A percentile compares a stretch with the other conserved stretches of the same genome.
Conservation (phyloP, 768 basidiomycete species). For the Imleria badia region DNA sequence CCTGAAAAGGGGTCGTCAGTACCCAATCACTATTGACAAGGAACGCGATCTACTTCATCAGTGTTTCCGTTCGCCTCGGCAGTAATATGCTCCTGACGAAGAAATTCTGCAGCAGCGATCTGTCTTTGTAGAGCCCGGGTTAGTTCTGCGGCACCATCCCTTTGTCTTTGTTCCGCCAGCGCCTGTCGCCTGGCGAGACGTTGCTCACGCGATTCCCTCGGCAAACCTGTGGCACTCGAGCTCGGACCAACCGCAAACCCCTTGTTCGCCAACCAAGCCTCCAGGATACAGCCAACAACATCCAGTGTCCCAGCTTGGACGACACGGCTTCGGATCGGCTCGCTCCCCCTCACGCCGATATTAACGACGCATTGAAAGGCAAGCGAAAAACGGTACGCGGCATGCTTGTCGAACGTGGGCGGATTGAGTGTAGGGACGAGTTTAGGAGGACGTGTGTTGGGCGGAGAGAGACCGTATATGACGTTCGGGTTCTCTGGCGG, state of each 20-base stretch:
- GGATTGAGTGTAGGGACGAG: conserved; percentile 65
- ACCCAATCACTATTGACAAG: background rate
- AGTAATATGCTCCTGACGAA: conserved; percentile 8
- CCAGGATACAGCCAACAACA: conserved; percentile 90
- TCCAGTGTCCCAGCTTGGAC: conserved; percentile 94
- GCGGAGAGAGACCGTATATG: conserved; percentile 76
- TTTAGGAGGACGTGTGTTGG: conserved; percentile 55
- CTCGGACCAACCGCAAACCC: conserved; percentile 86
- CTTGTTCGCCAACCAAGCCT: conserved; percentile 87
- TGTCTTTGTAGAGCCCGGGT: conserved; percentile 57
- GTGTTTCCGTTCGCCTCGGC: conserved; percentile 4
- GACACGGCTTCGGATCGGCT: conserved; percentile 86
- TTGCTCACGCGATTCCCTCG: conserved; percentile 75
- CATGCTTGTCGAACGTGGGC: conserved; percentile 71
- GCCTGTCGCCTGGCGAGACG: conserved; percentile 61
- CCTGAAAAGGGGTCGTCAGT: conserved; percentile 25
- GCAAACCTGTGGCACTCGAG: conserved; percentile 69
- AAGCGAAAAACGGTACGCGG: conserved; percentile 85
- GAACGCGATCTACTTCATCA: conserved; percentile 28
- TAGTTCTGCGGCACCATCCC: conserved; percentile 54
- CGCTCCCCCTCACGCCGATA: conserved; percentile 93
- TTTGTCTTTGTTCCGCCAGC: conserved; percentile 52
- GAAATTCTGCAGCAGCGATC: conserved; percentile 37
- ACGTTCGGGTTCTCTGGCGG: conserved; percentile 75
- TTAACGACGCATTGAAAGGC: conserved; percentile 98